These are phyloP conservation scores for Annona cherimola DNA, from an alignment of 164 flowering plant species.

Conservation along the genomic window DNA sequence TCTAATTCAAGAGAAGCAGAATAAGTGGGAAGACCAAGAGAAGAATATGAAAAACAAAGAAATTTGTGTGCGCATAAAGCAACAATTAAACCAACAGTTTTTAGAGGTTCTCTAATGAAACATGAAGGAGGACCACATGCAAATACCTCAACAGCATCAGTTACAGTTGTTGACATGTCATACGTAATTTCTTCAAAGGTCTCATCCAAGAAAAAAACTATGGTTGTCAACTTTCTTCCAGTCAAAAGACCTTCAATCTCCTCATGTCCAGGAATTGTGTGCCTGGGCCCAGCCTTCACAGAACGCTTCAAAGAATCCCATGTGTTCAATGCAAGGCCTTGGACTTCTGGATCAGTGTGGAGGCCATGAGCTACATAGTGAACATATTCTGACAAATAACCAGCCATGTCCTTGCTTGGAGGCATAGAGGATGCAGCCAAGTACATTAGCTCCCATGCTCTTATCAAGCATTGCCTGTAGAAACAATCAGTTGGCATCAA, in stretches of 20 bases:
- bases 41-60: neutral
- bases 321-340: conserved; percentile 70
- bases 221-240: conserved; percentile 85
- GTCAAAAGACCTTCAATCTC: conserved; percentile 94
- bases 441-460: conserved; percentile 96
- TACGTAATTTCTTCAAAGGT: conserved; percentile 98
- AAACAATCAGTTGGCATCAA: conserved; percentile 6
- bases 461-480: conserved; percentile 66
- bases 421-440: conserved; percentile 98
- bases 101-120: neutral
- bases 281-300: conserved; percentile 94
- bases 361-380: conserved; percentile 74
- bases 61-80: neutral
- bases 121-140: neutral
- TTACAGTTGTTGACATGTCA: conserved; percentile 93
- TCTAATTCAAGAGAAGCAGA: neutral
- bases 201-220: conserved; percentile 97
- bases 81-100: neutral
- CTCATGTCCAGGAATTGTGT: conserved; percentile 81
- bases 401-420: conserved; percentile 95
- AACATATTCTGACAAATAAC: conserved; percentile 82
- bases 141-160: conserved; percentile 93
- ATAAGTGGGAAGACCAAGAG: neutral
- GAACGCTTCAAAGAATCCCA: conserved; percentile 84
- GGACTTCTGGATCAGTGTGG: conserved; percentile 60